Percentiles rank a stretch among this genome's conserved stretches.
Conservation (phyloP, 352 stramenopile genomes). For the Hyaloperonospora brassicae region DNA sequence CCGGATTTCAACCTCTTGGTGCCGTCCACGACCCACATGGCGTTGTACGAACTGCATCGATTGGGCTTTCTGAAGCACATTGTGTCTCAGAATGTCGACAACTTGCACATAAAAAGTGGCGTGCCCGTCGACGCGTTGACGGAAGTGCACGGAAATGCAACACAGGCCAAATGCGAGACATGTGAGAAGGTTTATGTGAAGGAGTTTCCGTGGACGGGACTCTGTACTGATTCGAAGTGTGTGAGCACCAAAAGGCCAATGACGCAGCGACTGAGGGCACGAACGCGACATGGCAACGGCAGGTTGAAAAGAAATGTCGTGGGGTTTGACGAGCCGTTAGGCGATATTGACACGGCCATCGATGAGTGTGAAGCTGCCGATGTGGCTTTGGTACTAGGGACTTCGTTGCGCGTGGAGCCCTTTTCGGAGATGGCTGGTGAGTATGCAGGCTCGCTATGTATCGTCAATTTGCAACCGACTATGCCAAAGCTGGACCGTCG, state of each 20-base stretch:
- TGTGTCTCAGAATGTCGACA: constrained; percentile 81
- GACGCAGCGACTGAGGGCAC: constrained; percentile 49
- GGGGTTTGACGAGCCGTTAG: constrained; percentile 70
- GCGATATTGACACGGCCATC: constrained; percentile 72
- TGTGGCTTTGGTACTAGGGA: constrained; percentile 70
- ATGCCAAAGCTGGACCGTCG: constrained; percentile 62
- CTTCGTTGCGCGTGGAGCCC: constrained; percentile 65
- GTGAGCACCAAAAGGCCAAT: constrained; percentile 57
- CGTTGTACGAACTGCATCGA: constrained; percentile 63
- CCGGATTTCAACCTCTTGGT: constrained; percentile 63
- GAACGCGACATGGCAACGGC: constrained; percentile 70
- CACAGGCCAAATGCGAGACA: constrained; percentile 74
- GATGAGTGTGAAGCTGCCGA: constrained; percentile 72
- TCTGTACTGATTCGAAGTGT: constrained; percentile 58
- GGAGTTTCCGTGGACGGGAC: constrained; percentile 58
- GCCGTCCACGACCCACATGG: constrained; percentile 76
- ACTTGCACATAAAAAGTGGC: constrained; percentile 77
- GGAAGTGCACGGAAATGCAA: constrained; percentile 79
- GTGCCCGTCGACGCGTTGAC: constrained; percentile 45
- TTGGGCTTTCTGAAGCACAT: constrained; percentile 68
- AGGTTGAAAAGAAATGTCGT: constrained; percentile 70
- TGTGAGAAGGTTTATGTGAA: constrained; percentile 78
- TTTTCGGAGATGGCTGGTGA: constrained; percentile 78
- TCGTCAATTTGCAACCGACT: constrained; percentile 71
- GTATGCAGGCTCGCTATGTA: constrained; percentile 59